phyloP scores from a whole-genome alignment of 345 rosid genomes.

The Rhodomyrtus tomentosa region DNA sequence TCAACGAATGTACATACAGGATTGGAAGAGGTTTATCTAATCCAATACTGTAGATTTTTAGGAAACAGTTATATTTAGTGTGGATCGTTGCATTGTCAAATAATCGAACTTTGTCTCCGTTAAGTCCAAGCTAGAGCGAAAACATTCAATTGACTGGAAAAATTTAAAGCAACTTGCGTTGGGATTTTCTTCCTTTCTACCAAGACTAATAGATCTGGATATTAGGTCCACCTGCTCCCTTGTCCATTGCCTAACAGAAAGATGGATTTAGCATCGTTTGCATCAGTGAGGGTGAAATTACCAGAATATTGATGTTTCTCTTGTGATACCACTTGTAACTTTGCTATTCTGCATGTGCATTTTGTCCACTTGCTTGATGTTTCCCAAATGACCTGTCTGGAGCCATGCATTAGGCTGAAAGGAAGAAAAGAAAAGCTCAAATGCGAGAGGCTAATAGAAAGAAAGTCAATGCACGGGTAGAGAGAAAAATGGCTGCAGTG shows the following conservation, averaged over 20 bases:
- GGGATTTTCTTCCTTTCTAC: background rate
- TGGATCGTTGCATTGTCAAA: background rate
- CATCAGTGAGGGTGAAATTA: background rate
- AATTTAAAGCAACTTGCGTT: background rate
- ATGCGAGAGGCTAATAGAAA: constrained; percentile 73
- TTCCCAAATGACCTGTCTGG: background rate
- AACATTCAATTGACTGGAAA: background rate
- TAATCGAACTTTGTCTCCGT: background rate
- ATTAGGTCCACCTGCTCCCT: background rate
- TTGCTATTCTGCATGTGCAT: background rate
- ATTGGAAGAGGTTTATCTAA: background rate
- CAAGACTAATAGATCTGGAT: background rate
- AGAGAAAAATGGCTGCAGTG: constrained; percentile 53
- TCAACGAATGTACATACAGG: background rate
- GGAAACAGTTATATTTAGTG: background rate
- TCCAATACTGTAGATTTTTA: background rate
- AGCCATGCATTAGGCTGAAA: constrained; percentile 52
- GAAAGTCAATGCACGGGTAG: constrained; percentile 43
- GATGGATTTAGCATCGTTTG: background rate
- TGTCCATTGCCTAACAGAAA: background rate
- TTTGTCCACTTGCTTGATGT: background rate
- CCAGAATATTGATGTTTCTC: background rate
- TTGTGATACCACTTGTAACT: background rate
- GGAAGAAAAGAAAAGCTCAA: constrained; percentile 78
- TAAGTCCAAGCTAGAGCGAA: background rate